Evolutionary conservation across 345 rosid species (phyloP), one percentile per base, ranked within the genome.

Genomic region (Citrus glauca): DNA sequence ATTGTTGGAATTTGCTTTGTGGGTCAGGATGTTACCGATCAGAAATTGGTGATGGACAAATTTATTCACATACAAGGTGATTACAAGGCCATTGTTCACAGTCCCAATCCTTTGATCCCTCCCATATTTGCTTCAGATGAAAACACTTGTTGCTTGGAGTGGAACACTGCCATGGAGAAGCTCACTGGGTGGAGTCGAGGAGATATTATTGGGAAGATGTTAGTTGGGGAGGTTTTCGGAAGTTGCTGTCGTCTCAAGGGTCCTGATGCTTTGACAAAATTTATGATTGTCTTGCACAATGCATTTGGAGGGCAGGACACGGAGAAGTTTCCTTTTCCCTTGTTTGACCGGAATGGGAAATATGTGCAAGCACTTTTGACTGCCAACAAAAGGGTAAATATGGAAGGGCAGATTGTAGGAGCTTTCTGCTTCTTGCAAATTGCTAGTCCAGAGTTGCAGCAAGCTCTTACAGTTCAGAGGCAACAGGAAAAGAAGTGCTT

Each of bases 131-230:
- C 97, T 67, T 89, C 96, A 0, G 99, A 94, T 73, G 97, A 97
- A 80, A 94, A 91, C 82, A 87, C 98, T 1, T 90, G 91, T 80
- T 97, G 98, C 90, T 78, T 87, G 65, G 99, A 97, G 83, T 97
- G 99, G 98, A 97, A 97, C 82, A 88, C 92, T 27, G 97, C 99
- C n/a, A 89, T 94, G 98, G 99, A 94, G 82, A 94, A 88, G 85
- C 92, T 97, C 83, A 97, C 98, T 2, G 98, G 97, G 14, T 93
- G 92, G 95, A 60, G 84, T 24, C 83, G 89, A 37, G 87, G 76
- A 27, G 96, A 94, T 55, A 80, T 91, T 73, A 79, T 97, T 60
- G 99, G 98, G 72, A 97, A 97, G 82, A 84, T 94, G 93, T 77
- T 94, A 81, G 98, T 89, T 70, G 93, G 98, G 73, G 99, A 97